A percentile compares a stretch with the other conserved stretches of the same genome.
Evolutionary conservation across 768 basidiomycete species (phyloP).

Genomic region (Rhodotorula paludigena): DNA sequence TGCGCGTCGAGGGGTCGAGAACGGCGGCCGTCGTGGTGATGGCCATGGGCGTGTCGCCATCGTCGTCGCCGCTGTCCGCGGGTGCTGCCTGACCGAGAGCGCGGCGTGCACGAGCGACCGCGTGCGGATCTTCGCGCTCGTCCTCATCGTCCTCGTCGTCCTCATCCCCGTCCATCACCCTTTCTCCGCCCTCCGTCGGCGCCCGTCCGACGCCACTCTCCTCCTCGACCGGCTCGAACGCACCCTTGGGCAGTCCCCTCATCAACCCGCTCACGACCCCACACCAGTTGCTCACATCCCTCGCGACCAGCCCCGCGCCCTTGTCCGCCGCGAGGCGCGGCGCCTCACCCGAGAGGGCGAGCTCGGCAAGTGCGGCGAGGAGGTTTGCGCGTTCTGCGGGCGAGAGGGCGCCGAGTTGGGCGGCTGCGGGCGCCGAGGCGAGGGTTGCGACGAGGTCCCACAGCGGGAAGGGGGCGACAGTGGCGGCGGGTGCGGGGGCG

Average conservation of each 20-base stretch:
- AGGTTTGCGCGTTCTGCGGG: not conserved
- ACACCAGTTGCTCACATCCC: constrained; percentile 7
- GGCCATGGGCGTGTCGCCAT: constrained; percentile 2
- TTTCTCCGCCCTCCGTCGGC: not conserved
- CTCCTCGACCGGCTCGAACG: not conserved
- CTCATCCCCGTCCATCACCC: not conserved
- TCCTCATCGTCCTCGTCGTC: constrained; percentile 4
- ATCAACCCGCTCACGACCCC: not conserved
- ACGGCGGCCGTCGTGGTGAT: not conserved
- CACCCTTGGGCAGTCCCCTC: constrained; percentile 2
- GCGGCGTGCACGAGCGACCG: not conserved
- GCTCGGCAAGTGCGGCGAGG: constrained; percentile 22
- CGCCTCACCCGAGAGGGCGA: not conserved
- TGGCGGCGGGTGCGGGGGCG: too few species aligned
- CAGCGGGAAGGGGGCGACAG: too few species aligned
- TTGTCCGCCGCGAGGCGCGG: not conserved
- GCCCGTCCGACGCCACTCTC: not conserved
- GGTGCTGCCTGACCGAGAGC: not conserved
- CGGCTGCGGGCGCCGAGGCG: not conserved
- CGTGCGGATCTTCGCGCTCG: constrained; percentile 1
- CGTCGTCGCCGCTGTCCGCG: not conserved
- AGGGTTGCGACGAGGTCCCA: too few species aligned
- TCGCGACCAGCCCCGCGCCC: not conserved
- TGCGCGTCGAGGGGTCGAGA: constrained; percentile 5
- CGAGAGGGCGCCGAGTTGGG: not conserved